phyloP scores from a whole-genome alignment of 2,329 filamentous ascomycete genomes.

The Aschersonia sp. region DNA sequence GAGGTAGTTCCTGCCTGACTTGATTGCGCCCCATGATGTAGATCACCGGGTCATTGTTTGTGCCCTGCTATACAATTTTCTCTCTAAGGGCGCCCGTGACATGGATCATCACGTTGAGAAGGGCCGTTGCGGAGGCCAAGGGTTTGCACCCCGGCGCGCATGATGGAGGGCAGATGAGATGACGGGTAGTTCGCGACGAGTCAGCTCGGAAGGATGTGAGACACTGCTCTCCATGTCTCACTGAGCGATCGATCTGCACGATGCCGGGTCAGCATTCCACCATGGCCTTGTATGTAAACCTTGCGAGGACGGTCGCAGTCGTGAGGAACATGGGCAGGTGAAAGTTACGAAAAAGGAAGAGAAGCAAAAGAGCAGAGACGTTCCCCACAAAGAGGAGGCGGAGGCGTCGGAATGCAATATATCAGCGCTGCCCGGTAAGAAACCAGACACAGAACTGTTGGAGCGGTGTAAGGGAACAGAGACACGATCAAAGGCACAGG shows the following conservation, averaged over 20 bases:
- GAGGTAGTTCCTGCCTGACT: no score
- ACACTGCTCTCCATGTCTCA: background rate
- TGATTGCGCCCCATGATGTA: background rate
- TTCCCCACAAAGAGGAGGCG: no score
- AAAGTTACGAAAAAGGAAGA: no score
- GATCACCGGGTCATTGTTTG: background rate
- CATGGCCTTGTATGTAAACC: background rate
- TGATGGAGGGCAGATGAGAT: conserved; percentile 2
- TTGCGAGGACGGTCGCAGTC: background rate
- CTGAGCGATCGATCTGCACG: background rate
- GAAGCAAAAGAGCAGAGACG: no score
- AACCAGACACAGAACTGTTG: no score
- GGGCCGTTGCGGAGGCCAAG: background rate
- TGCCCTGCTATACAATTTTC: background rate
- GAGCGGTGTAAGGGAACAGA: no score
- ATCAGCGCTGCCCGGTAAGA: no score
- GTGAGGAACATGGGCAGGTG: background rate
- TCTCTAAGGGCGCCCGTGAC: background rate
- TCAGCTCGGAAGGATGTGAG: background rate
- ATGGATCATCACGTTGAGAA: background rate
- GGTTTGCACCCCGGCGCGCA: background rate
- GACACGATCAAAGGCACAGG: background rate
- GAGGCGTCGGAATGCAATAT: no score
- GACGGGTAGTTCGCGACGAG: background rate
- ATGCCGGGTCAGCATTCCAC: background rate